These are phyloP conservation scores for Guyanaporus albipodus DNA, from an alignment of 768 basidiomycete genomes.

Conservation along the genomic window DNA sequence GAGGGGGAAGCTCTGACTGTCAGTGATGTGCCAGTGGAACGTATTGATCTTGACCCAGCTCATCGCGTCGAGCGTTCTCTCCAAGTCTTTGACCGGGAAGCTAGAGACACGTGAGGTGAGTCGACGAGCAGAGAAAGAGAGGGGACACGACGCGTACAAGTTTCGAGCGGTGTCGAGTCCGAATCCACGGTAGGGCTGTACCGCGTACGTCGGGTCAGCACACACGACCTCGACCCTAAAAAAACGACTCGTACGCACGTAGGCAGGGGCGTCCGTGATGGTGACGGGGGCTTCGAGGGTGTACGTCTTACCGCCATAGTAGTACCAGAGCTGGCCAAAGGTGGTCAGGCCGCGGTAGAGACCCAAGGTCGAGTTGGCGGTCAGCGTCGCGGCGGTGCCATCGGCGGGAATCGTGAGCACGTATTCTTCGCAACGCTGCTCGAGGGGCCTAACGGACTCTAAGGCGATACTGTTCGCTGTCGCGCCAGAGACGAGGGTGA, in stretches of 20 bases:
- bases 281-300: constrained; percentile 37
- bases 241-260: constrained; percentile 24
- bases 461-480: constrained; percentile 29
- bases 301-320: constrained; percentile 32
- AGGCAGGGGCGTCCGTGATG: constrained; percentile 46
- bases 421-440: constrained; percentile 44
- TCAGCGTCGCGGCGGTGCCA: constrained; percentile 35
- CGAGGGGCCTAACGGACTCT: constrained; percentile 35
- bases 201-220: constrained; percentile 1
- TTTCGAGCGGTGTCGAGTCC: constrained; percentile 45
- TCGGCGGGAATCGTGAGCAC: constrained; percentile 36
- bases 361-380: constrained; percentile 46
- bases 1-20: constrained; percentile 80
- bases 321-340: constrained; percentile 53
- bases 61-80: constrained; percentile 50
- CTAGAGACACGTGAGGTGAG: constrained; percentile 15
- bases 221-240: not conserved
- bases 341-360: constrained; percentile 52
- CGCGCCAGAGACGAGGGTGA: constrained; percentile 22
- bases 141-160: constrained; percentile 28
- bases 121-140: not conserved
- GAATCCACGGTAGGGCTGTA: constrained; percentile 38
- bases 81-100: constrained; percentile 37
- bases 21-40: constrained; percentile 84
- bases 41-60: constrained; percentile 57